Conservation (phyloP, 176 grass and related monocot genomes). For the Rhynchospora tenuis region DNA sequence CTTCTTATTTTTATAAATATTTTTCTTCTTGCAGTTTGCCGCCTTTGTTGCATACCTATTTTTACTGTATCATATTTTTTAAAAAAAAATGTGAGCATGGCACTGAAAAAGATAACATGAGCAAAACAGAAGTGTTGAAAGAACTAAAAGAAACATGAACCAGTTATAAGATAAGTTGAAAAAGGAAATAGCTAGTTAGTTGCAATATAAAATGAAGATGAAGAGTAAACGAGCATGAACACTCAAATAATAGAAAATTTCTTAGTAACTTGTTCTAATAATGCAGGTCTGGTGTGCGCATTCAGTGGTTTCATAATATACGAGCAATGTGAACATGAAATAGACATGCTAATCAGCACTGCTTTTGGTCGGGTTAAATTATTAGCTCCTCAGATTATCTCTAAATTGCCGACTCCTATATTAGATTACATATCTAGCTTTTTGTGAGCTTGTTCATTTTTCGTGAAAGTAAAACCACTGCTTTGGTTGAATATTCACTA, state of each 20-base stretch:
- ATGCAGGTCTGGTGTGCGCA: constrained; percentile 58
- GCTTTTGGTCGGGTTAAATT: constrained; percentile 39
- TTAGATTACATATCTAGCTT: constrained; percentile 25
- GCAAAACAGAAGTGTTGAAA: background rate
- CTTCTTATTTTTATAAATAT: background rate
- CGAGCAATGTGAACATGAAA: constrained; percentile 85
- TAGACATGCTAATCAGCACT: constrained; percentile 40
- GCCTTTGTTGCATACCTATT: background rate
- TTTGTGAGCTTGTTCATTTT: background rate
- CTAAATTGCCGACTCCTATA: constrained; percentile 35
- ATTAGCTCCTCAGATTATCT: constrained; percentile 23
- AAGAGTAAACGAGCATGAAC: background rate
- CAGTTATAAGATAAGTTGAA: background rate
- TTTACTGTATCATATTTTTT: background rate
- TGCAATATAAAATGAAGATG: background rate
- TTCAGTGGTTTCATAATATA: constrained; percentile 93
- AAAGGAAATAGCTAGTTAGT: background rate
- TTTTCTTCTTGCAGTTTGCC: background rate
- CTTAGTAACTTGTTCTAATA: background rate
- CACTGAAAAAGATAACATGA: background rate
- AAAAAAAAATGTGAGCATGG: background rate
- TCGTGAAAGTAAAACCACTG: background rate
- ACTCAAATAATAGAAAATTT: background rate
- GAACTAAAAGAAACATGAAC: background rate
- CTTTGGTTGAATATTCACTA: background rate